Evolutionary conservation across 108 stramenopile genomes (phyloP).

Genomic region (Parietichytrium sp.): DNA sequence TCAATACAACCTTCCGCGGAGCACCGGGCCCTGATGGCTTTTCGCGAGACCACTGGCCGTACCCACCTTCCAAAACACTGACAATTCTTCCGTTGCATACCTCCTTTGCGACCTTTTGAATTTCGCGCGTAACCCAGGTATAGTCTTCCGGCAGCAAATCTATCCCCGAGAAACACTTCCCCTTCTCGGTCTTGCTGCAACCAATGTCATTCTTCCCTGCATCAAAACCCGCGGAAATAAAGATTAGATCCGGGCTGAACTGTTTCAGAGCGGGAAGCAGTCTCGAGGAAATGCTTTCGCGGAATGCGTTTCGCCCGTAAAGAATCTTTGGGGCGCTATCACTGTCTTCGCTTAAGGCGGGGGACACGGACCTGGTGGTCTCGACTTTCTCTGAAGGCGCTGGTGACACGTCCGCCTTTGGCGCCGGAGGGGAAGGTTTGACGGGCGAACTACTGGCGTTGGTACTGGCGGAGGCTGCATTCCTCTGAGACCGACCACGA

Average conservation of each 20-base stretch:
- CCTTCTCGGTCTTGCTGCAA: slow-evolving; percentile 81
- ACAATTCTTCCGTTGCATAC: slow-evolving; percentile 91
- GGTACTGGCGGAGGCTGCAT: slow-evolving; percentile 73
- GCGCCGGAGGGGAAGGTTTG: no score
- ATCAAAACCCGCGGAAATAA: slow-evolving; percentile 98
- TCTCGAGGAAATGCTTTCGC: background rate
- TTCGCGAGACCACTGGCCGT: slow-evolving; percentile 62
- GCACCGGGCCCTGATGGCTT: background rate
- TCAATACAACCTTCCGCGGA: background rate
- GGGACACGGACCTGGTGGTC: slow-evolving; percentile 81
- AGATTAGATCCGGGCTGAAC: slow-evolving; percentile 92
- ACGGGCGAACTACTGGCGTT: slow-evolving; percentile 68
- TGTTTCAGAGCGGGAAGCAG: slow-evolving; percentile 58
- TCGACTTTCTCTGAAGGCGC: no score
- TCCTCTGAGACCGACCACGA: no score
- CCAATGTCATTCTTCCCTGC: slow-evolving; percentile 90
- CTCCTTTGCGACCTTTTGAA: slow-evolving; percentile 85
- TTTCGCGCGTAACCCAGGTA: slow-evolving; percentile 88
- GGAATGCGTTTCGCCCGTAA: slow-evolving; percentile 23
- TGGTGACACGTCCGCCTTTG: no score
- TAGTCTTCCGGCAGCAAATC: slow-evolving; percentile 97
- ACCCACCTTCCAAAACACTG: slow-evolving; percentile 91
- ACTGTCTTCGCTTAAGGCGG: slow-evolving; percentile 40
- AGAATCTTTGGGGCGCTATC: no score
- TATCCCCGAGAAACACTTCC: slow-evolving; percentile 84